Conservation (phyloP, 169 alveolate genomes). For the Theileria parva region DNA sequence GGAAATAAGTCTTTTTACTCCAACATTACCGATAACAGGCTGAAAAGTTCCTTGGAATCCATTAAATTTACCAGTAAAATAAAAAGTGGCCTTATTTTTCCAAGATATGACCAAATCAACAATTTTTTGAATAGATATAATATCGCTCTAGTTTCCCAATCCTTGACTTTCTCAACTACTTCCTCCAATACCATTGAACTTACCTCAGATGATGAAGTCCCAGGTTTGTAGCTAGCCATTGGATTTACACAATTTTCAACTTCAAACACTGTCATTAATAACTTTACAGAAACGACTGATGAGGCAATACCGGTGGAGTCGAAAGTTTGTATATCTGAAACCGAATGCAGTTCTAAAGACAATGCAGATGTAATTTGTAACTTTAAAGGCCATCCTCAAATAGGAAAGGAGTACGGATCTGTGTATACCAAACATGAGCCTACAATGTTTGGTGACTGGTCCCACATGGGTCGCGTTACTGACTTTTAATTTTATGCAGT, state of each 20-base stretch:
- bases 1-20: conserved; percentile 4
- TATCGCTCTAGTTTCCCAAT: not conserved
- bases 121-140: not conserved
- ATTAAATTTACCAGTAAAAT: not conserved
- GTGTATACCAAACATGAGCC: conserved; percentile 77
- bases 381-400: conserved; percentile 35
- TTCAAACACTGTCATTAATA: not conserved
- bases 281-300: conserved; percentile 9
- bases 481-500: conserved; percentile 58
- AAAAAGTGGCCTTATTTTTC: not conserved
- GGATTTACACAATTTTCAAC: not conserved
- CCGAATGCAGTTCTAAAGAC: not conserved
- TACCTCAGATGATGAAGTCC: conserved; percentile 5
- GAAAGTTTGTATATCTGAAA: not conserved
- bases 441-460: conserved; percentile 81
- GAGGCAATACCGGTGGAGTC: conserved; percentile 14
- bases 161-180: not conserved
- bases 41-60: conserved; percentile 19
- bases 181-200: conserved; percentile 5
- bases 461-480: conserved; percentile 78
- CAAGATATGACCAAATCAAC: conserved; percentile 9
- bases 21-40: not conserved
- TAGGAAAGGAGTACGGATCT: conserved; percentile 66
- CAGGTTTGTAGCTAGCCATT: not conserved
- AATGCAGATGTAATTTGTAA: not conserved